Percentiles rank a stretch among this genome's conserved stretches.
Conservation (phyloP, 2,329 filamentous ascomycete species). For the Aureobasidium sp. region DNA sequence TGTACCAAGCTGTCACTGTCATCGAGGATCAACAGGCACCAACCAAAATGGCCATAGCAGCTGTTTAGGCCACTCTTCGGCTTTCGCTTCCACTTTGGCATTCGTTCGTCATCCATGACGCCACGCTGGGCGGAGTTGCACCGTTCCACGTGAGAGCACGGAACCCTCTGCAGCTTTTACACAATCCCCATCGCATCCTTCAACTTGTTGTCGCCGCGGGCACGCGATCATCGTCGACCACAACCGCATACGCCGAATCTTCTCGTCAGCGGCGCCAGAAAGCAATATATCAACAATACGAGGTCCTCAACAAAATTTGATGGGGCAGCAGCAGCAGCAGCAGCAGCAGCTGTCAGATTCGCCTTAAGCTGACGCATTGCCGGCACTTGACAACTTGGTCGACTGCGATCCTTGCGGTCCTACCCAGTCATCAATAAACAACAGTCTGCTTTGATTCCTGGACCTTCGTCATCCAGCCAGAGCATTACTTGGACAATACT, state of each 20-base stretch:
- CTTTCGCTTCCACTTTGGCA: background rate
- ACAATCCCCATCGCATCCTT: background rate
- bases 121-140: background rate
- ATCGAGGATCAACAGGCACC: background rate
- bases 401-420: background rate
- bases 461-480: background rate
- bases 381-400: background rate
- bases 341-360: background rate
- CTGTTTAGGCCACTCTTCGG: background rate
- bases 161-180: background rate
- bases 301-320: background rate
- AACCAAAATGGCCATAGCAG: background rate
- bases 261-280: background rate
- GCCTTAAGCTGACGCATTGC: background rate
- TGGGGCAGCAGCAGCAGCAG: background rate
- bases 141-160: background rate
- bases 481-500: too few relatives aligned
- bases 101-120: slow-evolving; percentile 6
- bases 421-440: background rate
- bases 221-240: slow-evolving; percentile 1
- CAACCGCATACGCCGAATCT: background rate
- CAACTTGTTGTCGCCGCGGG: background rate
- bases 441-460: background rate
- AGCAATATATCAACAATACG: slow-evolving; percentile 8
- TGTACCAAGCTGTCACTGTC: background rate